phyloP scores from a whole-genome alignment of 371 early-diverging fungal genomes.

The Apophysomyces ossiformis region DNA sequence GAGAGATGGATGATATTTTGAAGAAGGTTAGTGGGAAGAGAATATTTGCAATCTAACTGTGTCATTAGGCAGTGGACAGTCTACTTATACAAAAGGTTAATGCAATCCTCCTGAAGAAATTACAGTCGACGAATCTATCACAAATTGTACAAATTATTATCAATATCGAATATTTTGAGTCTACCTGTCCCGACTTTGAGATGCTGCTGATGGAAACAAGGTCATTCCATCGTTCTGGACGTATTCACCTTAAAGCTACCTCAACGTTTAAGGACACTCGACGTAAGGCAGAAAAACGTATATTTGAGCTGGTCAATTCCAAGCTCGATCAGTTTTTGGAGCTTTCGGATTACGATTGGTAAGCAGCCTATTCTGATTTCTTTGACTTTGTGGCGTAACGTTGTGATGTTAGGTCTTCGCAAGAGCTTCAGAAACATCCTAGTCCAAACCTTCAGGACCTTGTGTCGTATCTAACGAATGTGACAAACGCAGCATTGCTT shows the following conservation, averaged over 20 bases:
- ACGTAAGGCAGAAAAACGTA: constrained; percentile 76
- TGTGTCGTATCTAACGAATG: constrained; percentile 69
- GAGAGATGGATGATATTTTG: constrained; percentile 87
- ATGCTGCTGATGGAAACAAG: constrained; percentile 71
- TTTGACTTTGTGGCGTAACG: background rate
- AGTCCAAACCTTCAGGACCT: constrained; percentile 76
- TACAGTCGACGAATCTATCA: constrained; percentile 70
- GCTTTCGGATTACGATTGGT: constrained; percentile 86
- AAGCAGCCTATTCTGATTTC: constrained; percentile 6
- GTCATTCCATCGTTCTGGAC: constrained; percentile 60
- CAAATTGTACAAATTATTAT: constrained; percentile 84
- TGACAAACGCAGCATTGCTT: constrained; percentile 73
- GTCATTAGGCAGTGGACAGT: constrained; percentile 72
- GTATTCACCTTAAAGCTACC: constrained; percentile 72
- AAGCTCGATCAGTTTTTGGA: constrained; percentile 86
- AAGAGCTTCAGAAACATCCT: constrained; percentile 50
- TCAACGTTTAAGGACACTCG: constrained; percentile 76
- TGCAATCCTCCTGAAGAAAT: constrained; percentile 68
- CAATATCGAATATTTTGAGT: constrained; percentile 81
- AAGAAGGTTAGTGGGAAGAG: constrained; percentile 61
- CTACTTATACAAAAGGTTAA: constrained; percentile 77
- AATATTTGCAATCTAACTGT: background rate
- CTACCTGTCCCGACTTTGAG: constrained; percentile 83
- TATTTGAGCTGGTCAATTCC: constrained; percentile 79
- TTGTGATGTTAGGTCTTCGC: constrained; percentile 31